Percentiles rank a stretch among this genome's conserved stretches.
Evolutionary conservation across 352 stramenopile genomes (phyloP).

Genomic region (Globisporangium irregulare): DNA sequence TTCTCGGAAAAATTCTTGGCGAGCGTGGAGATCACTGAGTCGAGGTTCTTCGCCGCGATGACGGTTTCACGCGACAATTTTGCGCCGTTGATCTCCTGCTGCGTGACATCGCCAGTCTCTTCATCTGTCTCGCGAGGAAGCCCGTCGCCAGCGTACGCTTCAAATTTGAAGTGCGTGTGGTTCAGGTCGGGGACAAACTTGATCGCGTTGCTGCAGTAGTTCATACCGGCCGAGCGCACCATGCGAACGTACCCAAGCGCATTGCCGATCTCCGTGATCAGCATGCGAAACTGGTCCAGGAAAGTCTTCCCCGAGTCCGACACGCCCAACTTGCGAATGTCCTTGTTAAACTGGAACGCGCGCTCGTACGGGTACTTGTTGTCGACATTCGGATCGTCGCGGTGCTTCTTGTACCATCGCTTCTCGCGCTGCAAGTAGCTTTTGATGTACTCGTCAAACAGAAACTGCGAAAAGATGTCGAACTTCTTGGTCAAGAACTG

Average conservation of each 20-base stretch:
- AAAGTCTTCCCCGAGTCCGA: conserved; percentile 87
- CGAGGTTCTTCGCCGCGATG: conserved; percentile 81
- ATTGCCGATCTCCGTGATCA: conserved; percentile 93
- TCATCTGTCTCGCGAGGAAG: conserved; percentile 56
- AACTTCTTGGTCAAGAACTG: conserved; percentile 92
- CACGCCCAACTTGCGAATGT: conserved; percentile 84
- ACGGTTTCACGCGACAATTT: conserved; percentile 80
- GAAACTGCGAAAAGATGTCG: conserved; percentile 90
- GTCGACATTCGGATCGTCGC: conserved; percentile 85
- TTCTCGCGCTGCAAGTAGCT: conserved; percentile 91
- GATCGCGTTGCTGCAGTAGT: conserved; percentile 91
- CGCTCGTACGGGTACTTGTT: conserved; percentile 92
- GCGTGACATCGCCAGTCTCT: conserved; percentile 43
- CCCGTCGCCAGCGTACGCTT: conserved; percentile 62
- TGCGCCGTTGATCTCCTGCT: conserved; percentile 47
- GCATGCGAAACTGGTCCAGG: conserved; percentile 87
- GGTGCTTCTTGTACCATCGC: conserved; percentile 92
- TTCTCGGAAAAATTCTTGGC: conserved; percentile 90
- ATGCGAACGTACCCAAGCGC: conserved; percentile 92
- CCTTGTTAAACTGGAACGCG: conserved; percentile 91
- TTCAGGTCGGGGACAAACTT: conserved; percentile 92
- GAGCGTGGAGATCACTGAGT: conserved; percentile 84
- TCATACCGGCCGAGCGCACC: conserved; percentile 91
- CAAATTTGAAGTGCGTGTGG: conserved; percentile 82
- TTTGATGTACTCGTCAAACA: conserved; percentile 95